Base-by-base conservation (phyloP, 345 rosid genomes). In the Sapria himalayana region DNA sequence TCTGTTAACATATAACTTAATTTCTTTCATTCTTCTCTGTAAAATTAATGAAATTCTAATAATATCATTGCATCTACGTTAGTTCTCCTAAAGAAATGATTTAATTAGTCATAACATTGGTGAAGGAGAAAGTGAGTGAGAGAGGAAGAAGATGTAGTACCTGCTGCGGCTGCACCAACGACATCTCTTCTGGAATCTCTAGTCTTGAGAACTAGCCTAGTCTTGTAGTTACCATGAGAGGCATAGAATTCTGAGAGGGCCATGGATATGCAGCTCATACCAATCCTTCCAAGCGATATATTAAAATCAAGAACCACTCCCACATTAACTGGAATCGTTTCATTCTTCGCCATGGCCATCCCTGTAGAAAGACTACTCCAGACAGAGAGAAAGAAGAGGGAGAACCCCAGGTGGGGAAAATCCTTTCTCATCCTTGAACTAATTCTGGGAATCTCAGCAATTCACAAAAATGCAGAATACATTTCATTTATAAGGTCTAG, bases 131-230 rank as follows among this genome's bases (percentile, higher is more conserved):
- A 31, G 25, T 11, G 17, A 25, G 46, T 33, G 31, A 46, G 35
- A 3, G 15, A 29, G 33, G n/a, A 7, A 19, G 22, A 13, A 31
- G 15, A n/a, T n/a, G n/a, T n/a, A n/a, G 12, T 27, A 77, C 93
- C 78, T 41, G 81, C 71, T n/a, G 71, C 55, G 18, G 81, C 68
- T 1, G 93, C 70, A 36, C 25, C 61, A 8, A 81, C 50, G 0
- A 62, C 70, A 41, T 69, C 72, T 0, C 15, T 5, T 36, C 7
- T 55, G 49, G 78, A 63, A 27, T 81, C 65, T 15, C 64, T 67
- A 31, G 39, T 1, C 45, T 33, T 41, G 4, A 73, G 33, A 10
- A 48, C 41, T 24, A 76, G 33, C 50, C 89, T 67, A 27, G 89
- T 73, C 37, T 32, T 54, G 63, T 57, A 76, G 18, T 38, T 20